Conservation (phyloP, 176 grass and related monocot genomes). For the Poa pratensis region DNA sequence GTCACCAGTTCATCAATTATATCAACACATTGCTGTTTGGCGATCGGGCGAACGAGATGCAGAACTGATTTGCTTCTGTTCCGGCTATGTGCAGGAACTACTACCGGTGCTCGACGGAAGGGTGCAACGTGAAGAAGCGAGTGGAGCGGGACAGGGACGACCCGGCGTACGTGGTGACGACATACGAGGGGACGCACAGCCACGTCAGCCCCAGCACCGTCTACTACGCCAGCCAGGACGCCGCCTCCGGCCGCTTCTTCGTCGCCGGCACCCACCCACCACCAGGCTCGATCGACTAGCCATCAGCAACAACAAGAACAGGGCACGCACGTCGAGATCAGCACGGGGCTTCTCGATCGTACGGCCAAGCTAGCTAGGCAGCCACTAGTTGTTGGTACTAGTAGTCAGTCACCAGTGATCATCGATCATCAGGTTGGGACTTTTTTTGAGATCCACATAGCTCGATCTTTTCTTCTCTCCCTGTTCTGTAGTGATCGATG, state of each 20-base stretch:
- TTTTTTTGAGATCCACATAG: neutral
- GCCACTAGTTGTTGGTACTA: conserved; percentile 6
- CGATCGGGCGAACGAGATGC: neutral
- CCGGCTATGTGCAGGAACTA: conserved; percentile 69
- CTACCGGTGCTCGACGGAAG: conserved; percentile 97
- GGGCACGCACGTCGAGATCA: conserved; percentile 4
- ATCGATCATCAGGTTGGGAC: conserved; percentile 37
- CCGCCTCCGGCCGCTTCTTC: conserved; percentile 81
- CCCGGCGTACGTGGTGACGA: conserved; percentile 89
- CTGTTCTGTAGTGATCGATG: neutral
- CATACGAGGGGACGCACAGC: conserved; percentile 91
- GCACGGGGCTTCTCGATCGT: neutral
- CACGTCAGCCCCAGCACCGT: conserved; percentile 90
- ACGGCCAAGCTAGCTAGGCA: neutral
- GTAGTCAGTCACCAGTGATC: neutral
- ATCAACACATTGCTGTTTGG: neutral
- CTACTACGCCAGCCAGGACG: conserved; percentile 96
- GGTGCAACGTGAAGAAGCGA: conserved; percentile 94
- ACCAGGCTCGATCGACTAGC: conserved; percentile 42
- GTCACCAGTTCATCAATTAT: neutral
- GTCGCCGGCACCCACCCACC: conserved; percentile 77
- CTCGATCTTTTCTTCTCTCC: neutral
- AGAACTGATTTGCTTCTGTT: no score
- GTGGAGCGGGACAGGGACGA: conserved; percentile 94
- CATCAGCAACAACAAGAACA: neutral